Base-by-base conservation (phyloP, 228 moss, liverwort and hornwort genomes). In the Sphagnum magellanicum region DNA sequence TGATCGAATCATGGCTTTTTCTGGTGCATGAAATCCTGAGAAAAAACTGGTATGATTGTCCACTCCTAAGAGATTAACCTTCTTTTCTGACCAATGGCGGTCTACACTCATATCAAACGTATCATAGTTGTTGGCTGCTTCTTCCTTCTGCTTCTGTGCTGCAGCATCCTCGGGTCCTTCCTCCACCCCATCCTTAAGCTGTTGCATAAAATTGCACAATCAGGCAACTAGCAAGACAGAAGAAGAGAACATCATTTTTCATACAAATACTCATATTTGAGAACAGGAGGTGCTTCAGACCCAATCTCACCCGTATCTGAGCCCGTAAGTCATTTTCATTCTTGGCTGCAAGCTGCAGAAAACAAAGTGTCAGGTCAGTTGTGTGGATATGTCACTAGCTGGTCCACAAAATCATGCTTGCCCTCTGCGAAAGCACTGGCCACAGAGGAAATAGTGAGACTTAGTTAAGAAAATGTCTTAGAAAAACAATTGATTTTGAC, bases 81-180 rank as follows among this genome's bases (percentile, higher is more conserved):
- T 98, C 75, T 98, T 98, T 69, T 92, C 92, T 9, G 98, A 93
- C 98, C 98, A 98, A 79, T 98, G 98, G 63, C 93, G 92, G 71
- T 98, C 98, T 51, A 98, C 98, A 67, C 94, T 92, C 98, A 98
- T 98, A 71, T 98, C 98, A 84, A 98, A 98, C 17, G 98, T 98
- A 67, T 98, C 94, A 72, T 98, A 98, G 55, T 91, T 79, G 75
- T 98, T 93, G 48, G 98, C 98, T 73, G 92, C 91, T 84, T 93
- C 98, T 73, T 98, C 98, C 79, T 98, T 98, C 62, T 98, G 98
- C 81, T 85, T 98, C 71, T 98, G 98, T 49, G 98, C 98, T 75
- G 90, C 92, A 61, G 92, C 92, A 71, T 94, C 94, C 72, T 98
- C 98, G 59, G 94, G 94, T 72, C 83, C 83, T 76, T 98, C 98